These are phyloP conservation scores for Rozella allomycis DNA, from an alignment of 371 early-diverging fungal genomes.

Conservation along the genomic window DNA sequence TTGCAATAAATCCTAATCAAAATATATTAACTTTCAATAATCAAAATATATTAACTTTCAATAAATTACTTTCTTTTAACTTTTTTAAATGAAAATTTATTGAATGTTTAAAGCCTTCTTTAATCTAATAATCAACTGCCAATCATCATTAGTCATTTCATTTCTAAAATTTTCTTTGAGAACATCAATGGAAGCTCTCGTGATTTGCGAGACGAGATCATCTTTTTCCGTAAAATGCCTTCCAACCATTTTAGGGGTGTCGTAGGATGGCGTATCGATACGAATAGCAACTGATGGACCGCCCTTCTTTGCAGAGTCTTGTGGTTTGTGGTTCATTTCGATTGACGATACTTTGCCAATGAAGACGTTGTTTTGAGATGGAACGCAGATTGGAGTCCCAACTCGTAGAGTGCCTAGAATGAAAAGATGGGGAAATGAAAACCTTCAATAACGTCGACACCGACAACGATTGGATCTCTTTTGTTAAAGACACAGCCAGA, in stretches of 20 bases:
- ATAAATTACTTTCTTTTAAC: no score
- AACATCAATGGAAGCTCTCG: slow-evolving; percentile 86
- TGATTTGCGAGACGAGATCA: slow-evolving; percentile 40
- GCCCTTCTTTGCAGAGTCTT: slow-evolving; percentile 66
- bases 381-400: slow-evolving; percentile 90
- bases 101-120: slow-evolving; percentile 16
- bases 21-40: no score
- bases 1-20: no score
- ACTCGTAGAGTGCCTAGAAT: slow-evolving; percentile 54
- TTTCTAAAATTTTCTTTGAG: slow-evolving; percentile 89
- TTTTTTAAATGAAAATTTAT: no score
- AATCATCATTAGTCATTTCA: slow-evolving; percentile 83
- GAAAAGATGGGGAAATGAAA: no score
- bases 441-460: slow-evolving; percentile 95
- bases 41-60: no score
- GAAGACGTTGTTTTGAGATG: slow-evolving; percentile 33
- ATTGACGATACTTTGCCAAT: slow-evolving; percentile 92
- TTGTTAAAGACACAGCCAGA: slow-evolving; percentile 90
- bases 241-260: slow-evolving; percentile 76
- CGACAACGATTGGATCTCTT: slow-evolving; percentile 91
- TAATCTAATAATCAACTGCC: slow-evolving; percentile 62
- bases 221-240: slow-evolving; percentile 86
- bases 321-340: slow-evolving; percentile 80
- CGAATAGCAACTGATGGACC: slow-evolving; percentile 79
- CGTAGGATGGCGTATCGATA: slow-evolving; percentile 72